Evolutionary conservation across 2,329 filamentous ascomycete genomes (phyloP).

Genomic region (Cercospora beticola): DNA sequence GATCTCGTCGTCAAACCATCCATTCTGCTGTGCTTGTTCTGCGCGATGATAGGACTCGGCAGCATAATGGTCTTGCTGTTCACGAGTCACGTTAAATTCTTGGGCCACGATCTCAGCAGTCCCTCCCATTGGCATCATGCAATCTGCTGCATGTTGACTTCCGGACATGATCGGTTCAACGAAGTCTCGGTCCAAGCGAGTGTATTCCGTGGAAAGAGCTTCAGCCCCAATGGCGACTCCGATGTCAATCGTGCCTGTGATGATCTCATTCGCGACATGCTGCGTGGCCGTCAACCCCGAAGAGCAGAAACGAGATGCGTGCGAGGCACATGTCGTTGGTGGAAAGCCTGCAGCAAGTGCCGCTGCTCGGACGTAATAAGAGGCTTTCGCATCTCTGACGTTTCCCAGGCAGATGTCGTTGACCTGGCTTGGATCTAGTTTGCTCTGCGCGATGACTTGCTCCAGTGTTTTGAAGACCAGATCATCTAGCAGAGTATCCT

Average conservation of each 20-base stretch:
- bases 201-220: constrained; percentile 90
- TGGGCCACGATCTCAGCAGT: constrained; percentile 84
- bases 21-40: constrained; percentile 63
- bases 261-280: constrained; percentile 71
- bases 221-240: constrained; percentile 90
- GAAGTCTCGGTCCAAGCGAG: constrained; percentile 72
- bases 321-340: constrained; percentile 75
- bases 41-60: constrained; percentile 72
- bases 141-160: constrained; percentile 73
- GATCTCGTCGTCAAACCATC: constrained; percentile 74
- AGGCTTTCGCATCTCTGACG: constrained; percentile 75
- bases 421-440: constrained; percentile 37
- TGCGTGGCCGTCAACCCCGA: constrained; percentile 76
- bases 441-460: constrained; percentile 44
- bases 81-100: constrained; percentile 68
- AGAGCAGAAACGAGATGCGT: constrained; percentile 84
- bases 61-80: constrained; percentile 80
- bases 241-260: constrained; percentile 65
- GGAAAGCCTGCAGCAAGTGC: constrained; percentile 87
- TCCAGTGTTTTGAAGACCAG: constrained; percentile 80
- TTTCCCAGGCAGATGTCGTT: constrained; percentile 87
- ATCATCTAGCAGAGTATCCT: constrained; percentile 88
- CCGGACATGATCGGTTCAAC: constrained; percentile 65
- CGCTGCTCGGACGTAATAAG: constrained; percentile 85
- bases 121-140: constrained; percentile 78